phyloP scores from a whole-genome alignment of 176 grass and related monocot species.

The Melocanna baccifera region DNA sequence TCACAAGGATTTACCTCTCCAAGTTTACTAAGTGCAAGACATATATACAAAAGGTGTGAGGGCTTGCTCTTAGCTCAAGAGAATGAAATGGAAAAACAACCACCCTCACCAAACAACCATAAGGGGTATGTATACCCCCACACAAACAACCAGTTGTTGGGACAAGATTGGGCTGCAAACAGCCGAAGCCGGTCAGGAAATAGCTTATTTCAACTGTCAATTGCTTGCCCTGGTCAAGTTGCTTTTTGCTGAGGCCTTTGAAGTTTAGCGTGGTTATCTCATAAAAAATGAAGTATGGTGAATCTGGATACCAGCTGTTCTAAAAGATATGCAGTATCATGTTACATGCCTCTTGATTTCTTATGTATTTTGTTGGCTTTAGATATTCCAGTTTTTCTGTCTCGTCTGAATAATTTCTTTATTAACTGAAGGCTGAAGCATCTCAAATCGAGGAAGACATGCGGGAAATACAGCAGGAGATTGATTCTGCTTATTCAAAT shows the following conservation, averaged over 20 bases:
- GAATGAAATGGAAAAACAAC: no score
- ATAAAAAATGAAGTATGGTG: neutral
- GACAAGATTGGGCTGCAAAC: no score
- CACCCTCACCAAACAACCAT: no score
- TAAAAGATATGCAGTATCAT: neutral
- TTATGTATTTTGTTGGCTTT: slow-evolving; percentile 19
- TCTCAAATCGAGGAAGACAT: slow-evolving; percentile 62
- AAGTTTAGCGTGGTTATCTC: neutral
- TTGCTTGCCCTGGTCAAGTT: neutral
- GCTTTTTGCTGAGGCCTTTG: neutral
- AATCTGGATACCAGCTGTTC: neutral
- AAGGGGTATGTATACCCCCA: no score
- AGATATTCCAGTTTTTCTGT: neutral
- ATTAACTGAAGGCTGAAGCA: slow-evolving; percentile 63
- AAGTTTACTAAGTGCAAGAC: no score
- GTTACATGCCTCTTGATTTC: neutral
- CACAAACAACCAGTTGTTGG: no score
- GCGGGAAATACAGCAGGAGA: slow-evolving; percentile 47
- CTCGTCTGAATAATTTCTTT: slow-evolving; percentile 43
- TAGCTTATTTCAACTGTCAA: neutral
- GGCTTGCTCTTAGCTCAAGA: no score
- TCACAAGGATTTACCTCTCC: no score
- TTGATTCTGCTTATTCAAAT: slow-evolving; percentile 44
- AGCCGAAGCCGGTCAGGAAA: no score
- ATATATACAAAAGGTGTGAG: no score